Evolutionary conservation across 1,284 basidiomycete species (phyloP).

Genomic region (Cerioporus squamosus): DNA sequence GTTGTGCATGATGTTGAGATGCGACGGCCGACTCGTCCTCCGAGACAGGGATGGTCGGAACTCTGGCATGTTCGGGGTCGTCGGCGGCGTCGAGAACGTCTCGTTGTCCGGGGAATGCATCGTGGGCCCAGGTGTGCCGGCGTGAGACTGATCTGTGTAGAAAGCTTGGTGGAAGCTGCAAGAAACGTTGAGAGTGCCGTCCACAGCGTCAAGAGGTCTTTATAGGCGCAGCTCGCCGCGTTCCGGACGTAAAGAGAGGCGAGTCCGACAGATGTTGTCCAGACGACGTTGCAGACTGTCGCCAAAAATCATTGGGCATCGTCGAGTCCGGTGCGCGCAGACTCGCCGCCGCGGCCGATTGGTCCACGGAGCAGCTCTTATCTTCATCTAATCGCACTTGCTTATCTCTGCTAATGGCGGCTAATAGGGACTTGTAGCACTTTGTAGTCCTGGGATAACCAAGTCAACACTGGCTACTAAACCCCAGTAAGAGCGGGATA

Average conservation of each 20-base stretch:
- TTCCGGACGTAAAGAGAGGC: not conserved
- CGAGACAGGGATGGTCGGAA: slow-evolving; percentile 39
- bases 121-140: slow-evolving; percentile 7
- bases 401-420: no score
- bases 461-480: no score
- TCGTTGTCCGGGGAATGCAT: slow-evolving; percentile 48
- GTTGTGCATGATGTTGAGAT: slow-evolving; percentile 31
- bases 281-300: slow-evolving; percentile 13
- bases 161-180: slow-evolving; percentile 3
- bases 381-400: slow-evolving; percentile 1
- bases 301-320: slow-evolving; percentile 6
- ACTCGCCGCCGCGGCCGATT: slow-evolving; percentile 9
- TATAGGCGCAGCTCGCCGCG: slow-evolving; percentile 1
- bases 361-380: slow-evolving; percentile 2
- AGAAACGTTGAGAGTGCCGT: no score
- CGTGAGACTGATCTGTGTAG: slow-evolving; percentile 12
- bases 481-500: no score
- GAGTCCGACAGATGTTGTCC: slow-evolving; percentile 14
- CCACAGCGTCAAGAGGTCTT: not conserved
- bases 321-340: not conserved
- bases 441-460: no score
- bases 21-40: slow-evolving; percentile 35
- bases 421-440: no score
- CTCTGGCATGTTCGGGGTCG: slow-evolving; percentile 46
- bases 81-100: slow-evolving; percentile 66